A percentile compares a stretch with the other conserved stretches of the same genome.
Evolutionary conservation across 495 filamentous ascomycete species (phyloP).

Genomic region (Penicillium dipodomyicola): DNA sequence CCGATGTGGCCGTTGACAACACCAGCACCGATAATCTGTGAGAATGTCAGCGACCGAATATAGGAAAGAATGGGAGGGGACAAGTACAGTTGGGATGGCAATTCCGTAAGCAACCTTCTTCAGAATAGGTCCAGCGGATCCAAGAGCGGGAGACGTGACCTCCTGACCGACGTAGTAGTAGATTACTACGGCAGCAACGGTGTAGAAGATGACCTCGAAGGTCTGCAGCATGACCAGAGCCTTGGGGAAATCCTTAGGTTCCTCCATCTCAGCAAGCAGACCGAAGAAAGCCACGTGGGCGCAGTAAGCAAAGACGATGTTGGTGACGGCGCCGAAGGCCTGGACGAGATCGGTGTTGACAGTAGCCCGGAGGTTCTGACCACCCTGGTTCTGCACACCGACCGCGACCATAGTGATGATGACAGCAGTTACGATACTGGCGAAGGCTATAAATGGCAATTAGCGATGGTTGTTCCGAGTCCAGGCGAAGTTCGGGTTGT

Average conservation of each 20-base stretch:
- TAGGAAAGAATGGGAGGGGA: neutral
- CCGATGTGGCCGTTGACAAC: conserved; percentile 61
- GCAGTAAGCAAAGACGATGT: conserved; percentile 43
- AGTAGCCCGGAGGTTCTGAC: conserved; percentile 20
- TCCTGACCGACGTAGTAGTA: conserved; percentile 66
- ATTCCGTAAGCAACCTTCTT: conserved; percentile 72
- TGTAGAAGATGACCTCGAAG: conserved; percentile 63
- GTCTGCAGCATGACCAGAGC: conserved; percentile 59
- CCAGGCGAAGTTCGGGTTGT: neutral
- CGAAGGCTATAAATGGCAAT: conserved; percentile 38
- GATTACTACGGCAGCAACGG: conserved; percentile 45
- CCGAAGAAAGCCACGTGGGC: conserved; percentile 65
- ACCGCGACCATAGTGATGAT: conserved; percentile 69
- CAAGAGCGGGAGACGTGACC: conserved; percentile 68
- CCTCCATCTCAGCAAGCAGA: conserved; percentile 72
- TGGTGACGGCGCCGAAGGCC: conserved; percentile 34
- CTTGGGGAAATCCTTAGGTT: conserved; percentile 62
- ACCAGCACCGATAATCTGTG: conserved; percentile 34
- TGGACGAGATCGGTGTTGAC: conserved; percentile 27
- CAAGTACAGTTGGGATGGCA: conserved; percentile 60
- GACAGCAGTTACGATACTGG: conserved; percentile 66
- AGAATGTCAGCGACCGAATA: conserved; percentile 14
- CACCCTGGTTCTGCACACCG: conserved; percentile 38
- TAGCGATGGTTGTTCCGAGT: neutral
- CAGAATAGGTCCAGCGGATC: conserved; percentile 58